A percentile compares a stretch with the other conserved stretches of the same genome.
These are phyloP conservation scores for Globisporangium takayamanum DNA, from an alignment of 352 stramenopile genomes.

Conservation along the genomic window DNA sequence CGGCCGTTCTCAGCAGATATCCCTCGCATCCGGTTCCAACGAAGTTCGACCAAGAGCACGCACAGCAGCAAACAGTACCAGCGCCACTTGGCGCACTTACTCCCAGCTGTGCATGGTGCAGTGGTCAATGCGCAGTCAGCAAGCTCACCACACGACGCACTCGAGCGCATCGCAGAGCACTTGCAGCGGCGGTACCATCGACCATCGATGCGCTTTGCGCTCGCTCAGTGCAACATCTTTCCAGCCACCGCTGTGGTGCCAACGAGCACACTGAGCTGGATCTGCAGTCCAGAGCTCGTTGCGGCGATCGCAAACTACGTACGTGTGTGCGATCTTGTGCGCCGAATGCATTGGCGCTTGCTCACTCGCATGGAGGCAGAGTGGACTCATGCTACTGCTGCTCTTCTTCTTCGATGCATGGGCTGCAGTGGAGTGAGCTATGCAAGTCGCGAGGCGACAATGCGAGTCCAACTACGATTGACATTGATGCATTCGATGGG, in stretches of 20 bases:
- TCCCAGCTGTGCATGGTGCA: conserved; percentile 16
- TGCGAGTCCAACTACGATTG: conserved; percentile 21
- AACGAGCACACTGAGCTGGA: conserved; percentile 17
- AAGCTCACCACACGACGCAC: conserved; percentile 16
- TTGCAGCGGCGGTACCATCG: conserved; percentile 34
- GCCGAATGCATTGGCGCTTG: too few species aligned
- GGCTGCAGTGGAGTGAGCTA: conserved; percentile 32
- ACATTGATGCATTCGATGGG: conserved; percentile 55
- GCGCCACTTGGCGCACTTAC: conserved; percentile 23
- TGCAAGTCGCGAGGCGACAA: conserved; percentile 19
- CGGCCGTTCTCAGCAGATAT: conserved; percentile 11
- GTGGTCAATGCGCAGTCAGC: conserved; percentile 8
- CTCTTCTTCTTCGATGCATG: conserved; percentile 1
- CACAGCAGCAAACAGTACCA: conserved; percentile 24
- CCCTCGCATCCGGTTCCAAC: conserved; percentile 27
- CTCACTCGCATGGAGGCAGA: not conserved
- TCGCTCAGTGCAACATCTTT: conserved; percentile 45
- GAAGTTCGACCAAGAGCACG: conserved; percentile 19
- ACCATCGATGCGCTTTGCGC: conserved; percentile 43
- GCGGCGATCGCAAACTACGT: conserved; percentile 36
- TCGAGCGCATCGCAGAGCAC: conserved; percentile 32
- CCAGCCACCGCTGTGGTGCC: conserved; percentile 24
- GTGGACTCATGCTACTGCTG: not conserved
- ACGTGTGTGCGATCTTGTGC: conserved; percentile 10
- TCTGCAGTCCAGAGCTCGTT: conserved; percentile 36